Percentiles rank a stretch among this genome's conserved stretches.
phyloP scores from a whole-genome alignment of 2,329 filamentous ascomycete species.

The Beauveria australis region DNA sequence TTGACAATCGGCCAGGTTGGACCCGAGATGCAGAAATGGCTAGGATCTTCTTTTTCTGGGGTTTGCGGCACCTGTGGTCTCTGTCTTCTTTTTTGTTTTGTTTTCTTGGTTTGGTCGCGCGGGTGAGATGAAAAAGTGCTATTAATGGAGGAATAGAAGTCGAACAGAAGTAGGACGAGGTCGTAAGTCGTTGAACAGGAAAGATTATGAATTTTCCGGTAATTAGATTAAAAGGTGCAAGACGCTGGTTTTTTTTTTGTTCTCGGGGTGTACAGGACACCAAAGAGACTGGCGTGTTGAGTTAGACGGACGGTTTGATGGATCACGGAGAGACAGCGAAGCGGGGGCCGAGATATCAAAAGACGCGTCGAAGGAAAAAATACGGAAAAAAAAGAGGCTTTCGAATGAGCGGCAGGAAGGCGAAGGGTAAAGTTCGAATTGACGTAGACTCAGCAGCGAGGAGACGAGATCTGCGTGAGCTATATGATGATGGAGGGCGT shows the following conservation, averaged over 20 bases:
- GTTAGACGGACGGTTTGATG: background rate
- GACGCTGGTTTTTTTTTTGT: background rate
- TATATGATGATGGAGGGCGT: constrained; percentile 6
- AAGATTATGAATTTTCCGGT: background rate
- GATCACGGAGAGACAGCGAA: background rate
- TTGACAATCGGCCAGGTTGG: background rate
- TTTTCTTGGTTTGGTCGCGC: background rate
- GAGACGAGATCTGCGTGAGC: constrained; percentile 11
- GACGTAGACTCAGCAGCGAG: constrained; percentile 11
- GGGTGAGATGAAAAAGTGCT: background rate
- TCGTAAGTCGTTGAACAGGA: constrained; percentile 6
- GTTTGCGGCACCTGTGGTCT: background rate
- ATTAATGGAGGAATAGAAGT: background rate
- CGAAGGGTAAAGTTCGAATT: background rate
- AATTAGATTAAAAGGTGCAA: background rate
- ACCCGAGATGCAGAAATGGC: background rate
- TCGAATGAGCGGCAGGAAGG: constrained; percentile 6
- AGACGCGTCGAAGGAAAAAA: constrained; percentile 5
- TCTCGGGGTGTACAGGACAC: background rate
- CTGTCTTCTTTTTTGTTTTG: background rate
- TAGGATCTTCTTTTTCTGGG: background rate
- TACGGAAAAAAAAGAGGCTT: background rate
- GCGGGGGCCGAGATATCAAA: constrained; percentile 6
- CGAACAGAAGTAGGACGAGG: background rate
- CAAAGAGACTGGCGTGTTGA: background rate